Percentiles rank a stretch among this genome's conserved stretches.
These are phyloP conservation scores for Crotalaria pallida DNA, from an alignment of 306 rosid species.

Conservation along the genomic window DNA sequence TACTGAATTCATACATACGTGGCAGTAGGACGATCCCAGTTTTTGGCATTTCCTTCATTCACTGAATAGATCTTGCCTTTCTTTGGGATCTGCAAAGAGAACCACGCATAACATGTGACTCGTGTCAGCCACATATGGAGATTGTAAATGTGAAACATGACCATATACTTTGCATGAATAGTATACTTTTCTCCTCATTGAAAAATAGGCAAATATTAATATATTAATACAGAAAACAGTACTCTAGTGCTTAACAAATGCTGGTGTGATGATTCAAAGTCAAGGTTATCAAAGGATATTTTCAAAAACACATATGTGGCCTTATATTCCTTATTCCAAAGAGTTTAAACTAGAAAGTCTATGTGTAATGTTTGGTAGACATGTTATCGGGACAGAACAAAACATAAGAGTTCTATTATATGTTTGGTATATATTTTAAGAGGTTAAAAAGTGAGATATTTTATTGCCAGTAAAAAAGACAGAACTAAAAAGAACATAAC, in stretches of 20 bases:
- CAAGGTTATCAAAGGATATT: conserved; percentile 9
- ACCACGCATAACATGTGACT: not conserved
- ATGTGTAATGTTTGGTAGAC: not conserved
- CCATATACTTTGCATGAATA: not conserved
- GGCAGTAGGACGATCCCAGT: conserved; percentile 91
- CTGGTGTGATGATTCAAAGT: not conserved
- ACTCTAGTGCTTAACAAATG: not conserved
- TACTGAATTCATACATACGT: conserved; percentile 42
- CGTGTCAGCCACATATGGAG: not conserved
- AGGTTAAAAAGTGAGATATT: too few species aligned
- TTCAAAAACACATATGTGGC: not conserved
- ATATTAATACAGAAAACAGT: not conserved
- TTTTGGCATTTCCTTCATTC: conserved; percentile 97
- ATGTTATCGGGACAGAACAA: too few species aligned
- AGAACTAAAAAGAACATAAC: too few species aligned
- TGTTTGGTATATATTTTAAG: too few species aligned
- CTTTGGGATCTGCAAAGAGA: conserved; percentile 62
- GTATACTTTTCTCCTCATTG: not conserved
- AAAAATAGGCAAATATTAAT: not conserved
- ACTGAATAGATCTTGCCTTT: conserved; percentile 94
- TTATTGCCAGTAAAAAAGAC: too few species aligned
- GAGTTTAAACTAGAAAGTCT: not conserved
- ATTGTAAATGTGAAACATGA: not conserved
- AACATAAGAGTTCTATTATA: too few species aligned
- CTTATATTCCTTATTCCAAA: not conserved